A percentile compares a stretch with the other conserved stretches of the same genome.
phyloP scores from a whole-genome alignment of 257 asterid species.

The Rehmannia glutinosa region DNA sequence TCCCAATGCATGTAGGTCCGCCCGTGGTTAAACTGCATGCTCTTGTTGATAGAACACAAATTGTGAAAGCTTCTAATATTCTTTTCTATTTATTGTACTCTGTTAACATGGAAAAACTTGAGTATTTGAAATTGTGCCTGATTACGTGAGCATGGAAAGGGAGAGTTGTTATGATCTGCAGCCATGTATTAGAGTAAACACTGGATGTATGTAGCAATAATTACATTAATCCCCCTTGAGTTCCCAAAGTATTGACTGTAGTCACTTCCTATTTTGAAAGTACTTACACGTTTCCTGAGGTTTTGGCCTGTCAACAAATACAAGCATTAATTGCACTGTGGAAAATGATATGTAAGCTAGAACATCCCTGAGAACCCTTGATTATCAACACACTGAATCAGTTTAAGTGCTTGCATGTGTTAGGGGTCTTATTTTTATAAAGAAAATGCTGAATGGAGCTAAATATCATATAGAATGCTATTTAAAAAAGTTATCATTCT shows the following conservation, averaged over 20 bases:
- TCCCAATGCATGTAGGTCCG: too few species aligned
- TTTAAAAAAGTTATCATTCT: background rate
- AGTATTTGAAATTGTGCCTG: background rate
- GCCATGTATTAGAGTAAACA: background rate
- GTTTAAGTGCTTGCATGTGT: background rate
- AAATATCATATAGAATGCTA: background rate
- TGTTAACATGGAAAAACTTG: background rate
- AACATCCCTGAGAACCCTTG: too few species aligned
- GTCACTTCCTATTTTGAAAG: background rate
- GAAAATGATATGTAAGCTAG: too few species aligned
- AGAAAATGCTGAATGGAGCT: background rate
- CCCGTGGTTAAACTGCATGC: too few species aligned
- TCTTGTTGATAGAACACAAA: background rate
- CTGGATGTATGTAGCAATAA: background rate
- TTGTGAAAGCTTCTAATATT: background rate
- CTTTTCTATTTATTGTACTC: background rate
- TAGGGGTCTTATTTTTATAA: background rate
- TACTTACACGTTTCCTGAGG: background rate
- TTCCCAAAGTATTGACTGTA: background rate
- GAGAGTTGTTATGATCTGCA: background rate
- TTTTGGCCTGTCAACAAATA: background rate
- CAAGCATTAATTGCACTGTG: too few species aligned
- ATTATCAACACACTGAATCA: too few species aligned
- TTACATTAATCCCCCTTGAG: background rate
- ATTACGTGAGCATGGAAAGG: background rate